These are phyloP conservation scores for Paraphoma sp. DNA, from an alignment of 2,329 filamentous ascomycete species.

Conservation along the genomic window DNA sequence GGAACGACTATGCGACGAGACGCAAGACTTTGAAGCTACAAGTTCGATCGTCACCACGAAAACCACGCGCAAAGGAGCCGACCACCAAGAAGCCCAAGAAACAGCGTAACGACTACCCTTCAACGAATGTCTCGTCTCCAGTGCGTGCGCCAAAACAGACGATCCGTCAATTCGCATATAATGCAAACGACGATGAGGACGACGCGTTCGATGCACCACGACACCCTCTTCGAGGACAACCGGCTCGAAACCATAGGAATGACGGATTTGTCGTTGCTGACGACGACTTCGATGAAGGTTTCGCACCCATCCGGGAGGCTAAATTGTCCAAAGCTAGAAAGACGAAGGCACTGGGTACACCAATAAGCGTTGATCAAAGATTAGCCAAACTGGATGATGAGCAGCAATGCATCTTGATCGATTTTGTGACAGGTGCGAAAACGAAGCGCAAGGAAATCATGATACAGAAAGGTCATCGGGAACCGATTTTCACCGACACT, in stretches of 20 bases:
- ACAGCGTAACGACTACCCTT: constrained; percentile 59
- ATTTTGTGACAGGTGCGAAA: constrained; percentile 70
- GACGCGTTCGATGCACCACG: constrained; percentile 30
- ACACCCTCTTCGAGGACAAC: constrained; percentile 22
- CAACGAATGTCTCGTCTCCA: constrained; percentile 73
- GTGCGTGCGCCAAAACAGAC: constrained; percentile 54
- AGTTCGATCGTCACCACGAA: constrained; percentile 57
- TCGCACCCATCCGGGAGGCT: constrained; percentile 49
- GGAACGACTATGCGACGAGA: constrained; percentile 51
- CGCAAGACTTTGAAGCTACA: constrained; percentile 57
- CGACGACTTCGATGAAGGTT: constrained; percentile 52
- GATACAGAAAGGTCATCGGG: constrained; percentile 63
- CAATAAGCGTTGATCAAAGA: constrained; percentile 64
- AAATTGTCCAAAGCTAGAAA: constrained; percentile 46
- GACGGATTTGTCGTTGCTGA: constrained; percentile 47
- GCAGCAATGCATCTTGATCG: constrained; percentile 67
- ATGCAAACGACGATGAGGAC: constrained; percentile 34
- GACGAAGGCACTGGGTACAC: constrained; percentile 57
- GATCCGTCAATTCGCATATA: constrained; percentile 35
- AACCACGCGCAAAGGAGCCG: constrained; percentile 39
- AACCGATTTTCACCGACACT: constrained; percentile 70
- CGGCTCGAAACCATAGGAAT: constrained; percentile 43
- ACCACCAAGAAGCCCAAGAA: constrained; percentile 32
- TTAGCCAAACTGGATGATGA: constrained; percentile 63
- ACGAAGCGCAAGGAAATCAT: constrained; percentile 67